phyloP scores from a whole-genome alignment of 1,284 basidiomycete species.

The Mycosarcoma maydis region DNA sequence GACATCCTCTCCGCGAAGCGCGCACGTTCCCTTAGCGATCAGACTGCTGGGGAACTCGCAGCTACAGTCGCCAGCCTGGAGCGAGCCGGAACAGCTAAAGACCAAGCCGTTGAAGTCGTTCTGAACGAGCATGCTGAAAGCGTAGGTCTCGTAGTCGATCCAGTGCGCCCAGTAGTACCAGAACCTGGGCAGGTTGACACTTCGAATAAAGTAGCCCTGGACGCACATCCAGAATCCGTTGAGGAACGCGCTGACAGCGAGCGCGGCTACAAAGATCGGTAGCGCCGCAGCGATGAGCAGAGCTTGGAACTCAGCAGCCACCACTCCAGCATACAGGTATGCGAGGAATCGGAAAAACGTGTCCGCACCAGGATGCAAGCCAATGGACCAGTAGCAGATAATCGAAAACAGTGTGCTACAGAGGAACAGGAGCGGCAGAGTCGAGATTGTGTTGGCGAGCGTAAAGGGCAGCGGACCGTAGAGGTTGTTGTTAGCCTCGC shows the following conservation, averaged over 20 bases:
- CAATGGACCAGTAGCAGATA: conserved; percentile 68
- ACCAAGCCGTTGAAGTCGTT: conserved; percentile 72
- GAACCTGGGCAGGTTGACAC: conserved; percentile 72
- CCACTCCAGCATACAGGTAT: conserved; percentile 73
- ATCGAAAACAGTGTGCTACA: conserved; percentile 61
- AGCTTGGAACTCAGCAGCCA: conserved; percentile 73
- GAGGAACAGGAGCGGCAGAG: conserved; percentile 67
- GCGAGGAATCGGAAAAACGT: conserved; percentile 73
- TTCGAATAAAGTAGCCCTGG: conserved; percentile 68
- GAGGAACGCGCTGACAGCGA: conserved; percentile 73
- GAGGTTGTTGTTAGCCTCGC: conserved; percentile 67
- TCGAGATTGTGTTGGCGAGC: conserved; percentile 64
- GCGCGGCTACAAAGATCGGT: conserved; percentile 74
- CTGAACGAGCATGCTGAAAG: conserved; percentile 69
- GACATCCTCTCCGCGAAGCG: conserved; percentile 33
- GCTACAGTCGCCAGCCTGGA: conserved; percentile 45
- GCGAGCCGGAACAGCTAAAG: conserved; percentile 69
- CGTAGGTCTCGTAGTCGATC: conserved; percentile 69
- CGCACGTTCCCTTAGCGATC: conserved; percentile 20
- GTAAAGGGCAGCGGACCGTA: conserved; percentile 60
- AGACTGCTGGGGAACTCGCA: conserved; percentile 30
- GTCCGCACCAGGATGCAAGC: conserved; percentile 70
- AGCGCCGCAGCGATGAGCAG: conserved; percentile 72
- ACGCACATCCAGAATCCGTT: conserved; percentile 76
- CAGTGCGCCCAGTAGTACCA: conserved; percentile 74